Evolutionary conservation across 2,329 filamentous ascomycete genomes (phyloP).

Genomic region (Diplodia mutila): DNA sequence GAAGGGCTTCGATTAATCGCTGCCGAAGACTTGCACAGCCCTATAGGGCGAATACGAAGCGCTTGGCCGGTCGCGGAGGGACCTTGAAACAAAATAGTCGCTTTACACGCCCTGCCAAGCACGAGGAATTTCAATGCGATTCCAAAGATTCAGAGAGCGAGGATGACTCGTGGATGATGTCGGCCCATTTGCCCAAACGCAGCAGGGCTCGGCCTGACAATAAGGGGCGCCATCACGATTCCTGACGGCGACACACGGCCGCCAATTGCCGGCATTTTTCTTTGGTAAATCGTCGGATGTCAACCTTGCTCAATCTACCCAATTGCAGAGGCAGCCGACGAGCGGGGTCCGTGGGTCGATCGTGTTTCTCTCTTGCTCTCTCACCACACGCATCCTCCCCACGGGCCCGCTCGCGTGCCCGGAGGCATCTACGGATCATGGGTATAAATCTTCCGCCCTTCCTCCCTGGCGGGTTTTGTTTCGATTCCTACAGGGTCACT

Average conservation of each 20-base stretch:
- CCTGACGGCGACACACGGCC: background rate
- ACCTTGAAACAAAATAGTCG: background rate
- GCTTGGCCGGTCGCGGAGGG: background rate
- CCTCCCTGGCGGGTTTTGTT: background rate
- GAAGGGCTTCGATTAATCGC: background rate
- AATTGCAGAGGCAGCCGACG: background rate
- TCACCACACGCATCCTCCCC: background rate
- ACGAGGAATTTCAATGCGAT: background rate
- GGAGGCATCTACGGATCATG: background rate
- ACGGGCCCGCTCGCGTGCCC: background rate
- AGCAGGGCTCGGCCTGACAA: background rate
- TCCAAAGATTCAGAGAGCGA: background rate
- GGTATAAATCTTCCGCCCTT: background rate
- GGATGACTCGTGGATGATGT: background rate
- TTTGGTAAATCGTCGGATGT: background rate
- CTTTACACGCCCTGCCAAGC: background rate
- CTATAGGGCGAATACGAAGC: conserved; percentile 4
- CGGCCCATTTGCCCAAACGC: background rate
- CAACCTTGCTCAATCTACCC: background rate
- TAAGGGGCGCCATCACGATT: background rate
- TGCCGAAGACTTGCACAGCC: background rate
- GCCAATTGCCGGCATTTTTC: background rate
- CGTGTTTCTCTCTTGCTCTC: background rate
- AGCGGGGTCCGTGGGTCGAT: background rate
- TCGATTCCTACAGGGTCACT: background rate